Evolutionary conservation across 2,329 filamentous ascomycete genomes (phyloP).

Genomic region (Calonectria multiphialidica): DNA sequence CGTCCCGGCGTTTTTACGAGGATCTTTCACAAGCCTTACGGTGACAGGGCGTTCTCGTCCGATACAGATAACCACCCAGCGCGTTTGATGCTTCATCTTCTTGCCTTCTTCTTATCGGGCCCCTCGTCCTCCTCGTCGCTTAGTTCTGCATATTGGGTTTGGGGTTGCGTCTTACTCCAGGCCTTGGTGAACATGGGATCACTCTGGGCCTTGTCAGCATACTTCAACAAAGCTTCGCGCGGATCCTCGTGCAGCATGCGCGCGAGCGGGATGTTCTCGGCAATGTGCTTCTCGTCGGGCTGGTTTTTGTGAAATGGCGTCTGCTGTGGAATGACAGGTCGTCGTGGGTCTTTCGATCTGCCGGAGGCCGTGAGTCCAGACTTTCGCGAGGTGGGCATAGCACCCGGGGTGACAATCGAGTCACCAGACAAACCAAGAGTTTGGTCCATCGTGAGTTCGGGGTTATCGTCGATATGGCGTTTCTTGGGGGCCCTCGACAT

Average conservation of each 20-base stretch:
- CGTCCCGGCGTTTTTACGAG: slow-evolving; percentile 14
- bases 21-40: slow-evolving; percentile 21
- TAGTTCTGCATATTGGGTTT: slow-evolving; percentile 89
- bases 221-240: slow-evolving; percentile 91
- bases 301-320: slow-evolving; percentile 94
- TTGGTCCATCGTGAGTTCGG: slow-evolving; percentile 86
- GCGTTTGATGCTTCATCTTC: slow-evolving; percentile 56
- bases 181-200: slow-evolving; percentile 96
- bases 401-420: slow-evolving; percentile 79
- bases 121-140: slow-evolving; percentile 85
- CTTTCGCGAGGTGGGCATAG: slow-evolving; percentile 62
- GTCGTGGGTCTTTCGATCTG: slow-evolving; percentile 79
- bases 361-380: slow-evolving; percentile 84
- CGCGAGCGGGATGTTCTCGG: slow-evolving; percentile 88
- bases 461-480: slow-evolving; percentile 94
- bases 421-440: slow-evolving; percentile 86
- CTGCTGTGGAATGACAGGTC: slow-evolving; percentile 85
- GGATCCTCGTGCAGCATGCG: slow-evolving; percentile 97
- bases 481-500: slow-evolving; percentile 96
- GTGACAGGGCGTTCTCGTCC: slow-evolving; percentile 17
- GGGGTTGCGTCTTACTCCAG: slow-evolving; percentile 92
- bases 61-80: slow-evolving; percentile 10
- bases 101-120: slow-evolving; percentile 74
- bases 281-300: slow-evolving; percentile 90
- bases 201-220: slow-evolving; percentile 91